Base-by-base conservation (phyloP, 2,329 filamentous ascomycete genomes). In the Lachnellula arida region DNA sequence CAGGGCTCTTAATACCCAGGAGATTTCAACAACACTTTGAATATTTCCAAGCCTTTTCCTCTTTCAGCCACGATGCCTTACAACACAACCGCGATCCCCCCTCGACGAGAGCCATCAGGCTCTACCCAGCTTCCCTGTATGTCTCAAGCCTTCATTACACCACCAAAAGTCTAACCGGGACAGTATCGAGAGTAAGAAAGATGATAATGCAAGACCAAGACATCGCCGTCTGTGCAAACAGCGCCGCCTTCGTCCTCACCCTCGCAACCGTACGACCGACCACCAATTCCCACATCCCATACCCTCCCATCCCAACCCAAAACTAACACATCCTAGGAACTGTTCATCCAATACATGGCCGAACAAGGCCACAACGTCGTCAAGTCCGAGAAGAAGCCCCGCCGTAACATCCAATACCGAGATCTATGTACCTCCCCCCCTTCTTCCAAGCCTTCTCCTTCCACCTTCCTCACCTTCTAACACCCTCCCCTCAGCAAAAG, bases 141-240 rank as follows among this genome's bases (percentile, higher is more conserved):
- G 88, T 78, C 50, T 43, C 25, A 43, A 9, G 12, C 7, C 34
- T 9, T n/a, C 34, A 46, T 19, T 34, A 42, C 19, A 37, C 46
- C 28, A 28, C 11, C 42, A 46, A 44, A 32, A 32, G 4, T 11
- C 56, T 62, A 49, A 63, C 46, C 46, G 52, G 48, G 17, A 19
- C 61, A 97, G 94, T 97, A 54, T 89, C 94, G 17, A 85, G 94
- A 67, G 90, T 99, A 57, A 97, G 97, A 75, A 96, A 96, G 75
- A 96, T 99, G 70, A 90, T 99, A 58, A 82, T 85, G 49, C 82
- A 91, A 56, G 94, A 99, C 72, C 85, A 89, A 44, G 93, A 97
- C 60, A 88, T 96, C 60, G 79, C 78, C 60, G 83, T 89, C 70
- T 96, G 91, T 72, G 96, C 92, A 47, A 96, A 92, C 72, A 96